These are phyloP conservation scores for Diospyros kaki DNA, from an alignment of 148 eudicot species.

Conservation along the genomic window DNA sequence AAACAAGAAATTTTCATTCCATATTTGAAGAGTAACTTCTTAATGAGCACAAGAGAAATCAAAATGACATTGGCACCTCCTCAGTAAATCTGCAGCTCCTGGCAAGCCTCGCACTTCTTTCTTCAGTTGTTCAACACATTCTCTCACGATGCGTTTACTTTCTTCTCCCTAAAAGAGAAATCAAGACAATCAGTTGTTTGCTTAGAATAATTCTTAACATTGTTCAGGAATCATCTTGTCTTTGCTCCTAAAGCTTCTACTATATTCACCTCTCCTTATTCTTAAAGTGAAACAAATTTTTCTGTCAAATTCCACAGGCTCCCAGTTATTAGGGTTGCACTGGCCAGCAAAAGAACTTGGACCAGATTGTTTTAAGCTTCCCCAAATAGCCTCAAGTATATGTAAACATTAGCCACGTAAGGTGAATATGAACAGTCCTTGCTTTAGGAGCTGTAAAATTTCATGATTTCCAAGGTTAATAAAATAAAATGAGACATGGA, in stretches of 20 bases:
- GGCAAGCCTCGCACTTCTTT: conserved; percentile 32
- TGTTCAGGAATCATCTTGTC: not conserved
- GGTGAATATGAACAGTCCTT: too few species aligned
- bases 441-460: too few species aligned
- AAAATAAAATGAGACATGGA: too few species aligned
- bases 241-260: not conserved
- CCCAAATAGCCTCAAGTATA: too few species aligned
- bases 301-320: too few species aligned
- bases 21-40: not conserved
- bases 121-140: conserved; percentile 36
- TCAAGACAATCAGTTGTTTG: not conserved
- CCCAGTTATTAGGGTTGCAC: too few species aligned
- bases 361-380: too few species aligned
- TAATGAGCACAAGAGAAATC: not conserved
- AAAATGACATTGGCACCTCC: conserved; percentile 26
- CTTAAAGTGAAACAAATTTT: too few species aligned
- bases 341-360: too few species aligned
- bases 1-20: not conserved
- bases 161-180: conserved; percentile 41
- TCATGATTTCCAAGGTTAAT: too few species aligned
- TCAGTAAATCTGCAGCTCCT: conserved; percentile 15
- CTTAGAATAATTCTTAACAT: not conserved
- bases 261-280: not conserved
- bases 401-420: too few species aligned
- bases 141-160: conserved; percentile 22